These are phyloP conservation scores for Picochlorum costavermella DNA, from an alignment of 139 green algal species.

Conservation along the genomic window DNA sequence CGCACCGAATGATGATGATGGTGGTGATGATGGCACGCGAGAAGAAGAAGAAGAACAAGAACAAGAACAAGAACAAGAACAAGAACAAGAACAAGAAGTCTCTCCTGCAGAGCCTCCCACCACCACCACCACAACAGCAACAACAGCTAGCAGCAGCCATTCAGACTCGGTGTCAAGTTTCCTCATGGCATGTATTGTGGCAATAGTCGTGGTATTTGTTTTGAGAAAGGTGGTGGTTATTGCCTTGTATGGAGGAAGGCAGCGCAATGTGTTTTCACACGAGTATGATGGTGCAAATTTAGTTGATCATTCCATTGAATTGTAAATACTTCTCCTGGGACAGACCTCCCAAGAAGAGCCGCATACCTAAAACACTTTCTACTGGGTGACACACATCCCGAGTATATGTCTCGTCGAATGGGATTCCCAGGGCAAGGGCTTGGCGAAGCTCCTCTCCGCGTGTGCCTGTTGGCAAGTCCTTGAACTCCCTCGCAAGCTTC, in stretches of 20 bases:
- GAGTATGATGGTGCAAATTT: not conserved
- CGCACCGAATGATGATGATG: not conserved
- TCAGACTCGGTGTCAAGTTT: not conserved
- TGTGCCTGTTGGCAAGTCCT: not conserved
- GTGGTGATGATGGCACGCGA: too few relatives aligned
- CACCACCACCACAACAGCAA: not conserved
- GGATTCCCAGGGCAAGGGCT: not conserved
- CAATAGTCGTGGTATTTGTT: slow-evolving; percentile 43
- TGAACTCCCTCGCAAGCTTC: not conserved
- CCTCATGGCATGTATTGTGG: too few relatives aligned
- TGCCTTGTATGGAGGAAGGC: not conserved
- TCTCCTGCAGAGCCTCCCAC: not conserved
- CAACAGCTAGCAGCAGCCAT: not conserved
- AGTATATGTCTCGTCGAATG: not conserved
- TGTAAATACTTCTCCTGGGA: not conserved
- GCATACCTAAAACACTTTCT: slow-evolving; percentile 23
- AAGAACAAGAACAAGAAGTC: too few relatives aligned
- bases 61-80: not conserved
- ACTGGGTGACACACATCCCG: not conserved
- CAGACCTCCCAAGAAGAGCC: slow-evolving; percentile 19
- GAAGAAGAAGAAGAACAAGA: too few relatives aligned
- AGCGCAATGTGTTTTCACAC: too few relatives aligned
- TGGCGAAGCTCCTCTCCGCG: not conserved
- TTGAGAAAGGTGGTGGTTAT: slow-evolving; percentile 29
- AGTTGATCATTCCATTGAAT: slow-evolving; percentile 2